Percentiles rank a stretch among this genome's conserved stretches.
Evolutionary conservation across 768 basidiomycete species (phyloP).

Genomic region (Panaeolus cyanescens): DNA sequence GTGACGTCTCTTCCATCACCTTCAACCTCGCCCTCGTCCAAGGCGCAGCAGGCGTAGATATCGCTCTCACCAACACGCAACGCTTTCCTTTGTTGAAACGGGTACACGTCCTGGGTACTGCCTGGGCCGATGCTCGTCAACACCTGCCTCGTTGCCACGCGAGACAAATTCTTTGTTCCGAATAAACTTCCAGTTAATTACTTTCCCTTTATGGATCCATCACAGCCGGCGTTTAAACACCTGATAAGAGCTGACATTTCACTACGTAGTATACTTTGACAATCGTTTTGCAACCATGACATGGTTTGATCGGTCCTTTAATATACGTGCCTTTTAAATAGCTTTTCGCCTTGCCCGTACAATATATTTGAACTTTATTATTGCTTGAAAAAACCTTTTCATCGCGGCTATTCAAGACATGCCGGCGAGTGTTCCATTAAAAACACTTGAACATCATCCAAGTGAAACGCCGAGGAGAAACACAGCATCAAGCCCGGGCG

Average conservation of each 20-base stretch:
- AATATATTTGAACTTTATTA: too few species aligned
- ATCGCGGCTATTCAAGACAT: too few species aligned
- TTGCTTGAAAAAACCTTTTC: too few species aligned
- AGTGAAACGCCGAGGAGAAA: too few species aligned
- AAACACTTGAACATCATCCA: too few species aligned
- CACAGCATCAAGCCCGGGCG: too few species aligned
- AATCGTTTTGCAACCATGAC: background rate
- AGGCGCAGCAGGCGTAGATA: slow-evolving; percentile 15
- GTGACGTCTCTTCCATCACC: slow-evolving; percentile 8
- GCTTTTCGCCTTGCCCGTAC: too few species aligned
- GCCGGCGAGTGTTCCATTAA: too few species aligned
- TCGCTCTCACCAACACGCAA: slow-evolving; percentile 7
- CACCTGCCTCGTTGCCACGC: slow-evolving; percentile 18
- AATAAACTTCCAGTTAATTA: background rate
- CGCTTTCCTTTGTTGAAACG: slow-evolving; percentile 10
- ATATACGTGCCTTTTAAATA: too few species aligned
- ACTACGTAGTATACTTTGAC: background rate
- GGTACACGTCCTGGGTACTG: slow-evolving; percentile 11
- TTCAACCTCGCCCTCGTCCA: slow-evolving; percentile 15
- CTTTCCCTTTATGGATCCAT: background rate
- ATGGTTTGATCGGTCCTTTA: background rate
- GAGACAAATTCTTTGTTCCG: slow-evolving; percentile 11
- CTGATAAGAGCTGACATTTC: background rate
- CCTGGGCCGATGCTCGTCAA: slow-evolving; percentile 16
- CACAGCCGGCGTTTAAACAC: background rate